A percentile compares a stretch with the other conserved stretches of the same genome.
phyloP scores from a whole-genome alignment of 2,329 filamentous ascomycete genomes.

The Diplodia intermedia region DNA sequence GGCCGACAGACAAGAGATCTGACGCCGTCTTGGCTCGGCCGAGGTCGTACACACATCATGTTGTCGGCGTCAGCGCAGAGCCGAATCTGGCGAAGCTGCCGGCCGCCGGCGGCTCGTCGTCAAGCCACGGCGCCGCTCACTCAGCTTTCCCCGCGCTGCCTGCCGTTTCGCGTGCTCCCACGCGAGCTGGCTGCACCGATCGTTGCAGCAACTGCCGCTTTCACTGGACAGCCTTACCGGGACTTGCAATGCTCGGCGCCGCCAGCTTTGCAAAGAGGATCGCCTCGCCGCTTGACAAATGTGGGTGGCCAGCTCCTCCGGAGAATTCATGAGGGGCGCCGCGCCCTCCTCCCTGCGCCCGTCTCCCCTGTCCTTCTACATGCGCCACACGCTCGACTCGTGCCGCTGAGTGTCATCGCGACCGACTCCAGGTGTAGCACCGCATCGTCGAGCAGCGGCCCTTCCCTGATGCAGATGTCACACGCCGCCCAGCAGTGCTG shows the following conservation, averaged over 20 bases:
- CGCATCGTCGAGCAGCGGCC: neutral
- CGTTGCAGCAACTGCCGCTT: slow-evolving; percentile 7
- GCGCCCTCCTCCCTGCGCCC: neutral
- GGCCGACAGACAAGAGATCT: slow-evolving; percentile 2
- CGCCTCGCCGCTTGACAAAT: slow-evolving; percentile 6
- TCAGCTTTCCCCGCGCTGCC: slow-evolving; percentile 11
- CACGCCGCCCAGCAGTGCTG: neutral
- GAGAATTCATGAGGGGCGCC: slow-evolving; percentile 32
- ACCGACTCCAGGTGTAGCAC: neutral
- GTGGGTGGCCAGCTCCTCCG: slow-evolving; percentile 11
- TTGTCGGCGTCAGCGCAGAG: slow-evolving; percentile 7
- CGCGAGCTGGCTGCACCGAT: slow-evolving; percentile 1
- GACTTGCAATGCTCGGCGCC: neutral
- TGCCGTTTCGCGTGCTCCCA: neutral
- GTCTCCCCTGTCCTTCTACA: neutral
- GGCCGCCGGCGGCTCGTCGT: neutral
- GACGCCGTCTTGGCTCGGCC: slow-evolving; percentile 24
- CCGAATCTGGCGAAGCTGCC: slow-evolving; percentile 1
- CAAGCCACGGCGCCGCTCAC: slow-evolving; percentile 19
- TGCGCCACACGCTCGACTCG: neutral
- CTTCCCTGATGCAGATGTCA: neutral
- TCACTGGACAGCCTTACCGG: slow-evolving; percentile 16
- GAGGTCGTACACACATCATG: neutral
- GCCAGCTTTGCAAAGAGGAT: slow-evolving; percentile 3
- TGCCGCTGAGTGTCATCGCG: slow-evolving; percentile 9